Conservation (phyloP, 2,329 filamentous ascomycete species). For the Hypomyces rosellus region DNA sequence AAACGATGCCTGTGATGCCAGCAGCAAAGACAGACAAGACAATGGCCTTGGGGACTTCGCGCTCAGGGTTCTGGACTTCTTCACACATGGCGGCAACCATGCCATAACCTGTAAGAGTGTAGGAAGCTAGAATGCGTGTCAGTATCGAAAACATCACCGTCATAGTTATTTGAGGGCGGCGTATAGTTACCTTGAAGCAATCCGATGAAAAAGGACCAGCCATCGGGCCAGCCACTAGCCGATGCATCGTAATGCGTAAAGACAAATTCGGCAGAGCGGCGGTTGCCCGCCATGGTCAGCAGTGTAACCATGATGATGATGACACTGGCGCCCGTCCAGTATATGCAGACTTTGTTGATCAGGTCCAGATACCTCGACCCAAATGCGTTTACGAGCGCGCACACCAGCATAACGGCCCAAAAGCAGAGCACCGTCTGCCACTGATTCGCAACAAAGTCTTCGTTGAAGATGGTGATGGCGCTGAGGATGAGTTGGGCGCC, state of each 20-base stretch:
- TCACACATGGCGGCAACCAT: constrained; percentile 50
- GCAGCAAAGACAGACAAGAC: constrained; percentile 60
- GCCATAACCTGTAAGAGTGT: constrained; percentile 42
- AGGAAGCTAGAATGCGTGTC: constrained; percentile 37
- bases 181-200: constrained; percentile 39
- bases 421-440: constrained; percentile 76
- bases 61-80: constrained; percentile 55
- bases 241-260: constrained; percentile 64
- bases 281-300: constrained; percentile 53
- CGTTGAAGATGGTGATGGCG: constrained; percentile 59
- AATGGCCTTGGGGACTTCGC: constrained; percentile 62
- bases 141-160: not conserved
- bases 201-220: constrained; percentile 52
- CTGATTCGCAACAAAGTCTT: constrained; percentile 49
- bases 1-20: constrained; percentile 55
- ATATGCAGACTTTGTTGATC: constrained; percentile 65
- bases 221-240: constrained; percentile 62
- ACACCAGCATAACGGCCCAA: constrained; percentile 57
- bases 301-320: constrained; percentile 64
- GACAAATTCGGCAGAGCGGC: constrained; percentile 58
- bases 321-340: constrained; percentile 66
- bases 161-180: not conserved
- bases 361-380: constrained; percentile 52
- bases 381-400: constrained; percentile 63
- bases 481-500: constrained; percentile 63